phyloP scores from a whole-genome alignment of 2,329 filamentous ascomycete species.

The Rhytidhysteron rufulum region DNA sequence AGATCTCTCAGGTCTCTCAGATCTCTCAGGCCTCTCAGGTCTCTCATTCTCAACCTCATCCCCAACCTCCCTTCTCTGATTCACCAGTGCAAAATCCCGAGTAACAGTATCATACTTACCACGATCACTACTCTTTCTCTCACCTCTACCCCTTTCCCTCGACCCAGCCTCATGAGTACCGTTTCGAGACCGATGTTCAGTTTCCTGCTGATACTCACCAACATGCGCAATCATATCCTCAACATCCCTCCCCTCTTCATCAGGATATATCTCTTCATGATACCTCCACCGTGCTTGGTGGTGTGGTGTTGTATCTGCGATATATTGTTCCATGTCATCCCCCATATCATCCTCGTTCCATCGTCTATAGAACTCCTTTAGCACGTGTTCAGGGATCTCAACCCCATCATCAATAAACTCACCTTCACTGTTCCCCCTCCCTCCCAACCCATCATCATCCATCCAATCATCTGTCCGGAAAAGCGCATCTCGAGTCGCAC shows the following conservation, averaged over 20 bases:
- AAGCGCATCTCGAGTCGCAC: background rate
- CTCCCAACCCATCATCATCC: too few relatives aligned
- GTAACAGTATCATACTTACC: background rate
- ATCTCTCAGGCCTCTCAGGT: background rate
- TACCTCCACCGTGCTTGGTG: background rate
- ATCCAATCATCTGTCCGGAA: background rate
- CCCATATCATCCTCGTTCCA: constrained; percentile 1
- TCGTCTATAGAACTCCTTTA: background rate
- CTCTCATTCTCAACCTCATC: background rate
- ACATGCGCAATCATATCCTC: background rate
- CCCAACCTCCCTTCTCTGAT: background rate
- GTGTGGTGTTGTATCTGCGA: background rate
- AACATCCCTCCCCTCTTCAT: background rate
- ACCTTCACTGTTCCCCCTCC: too few relatives aligned
- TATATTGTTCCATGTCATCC: background rate
- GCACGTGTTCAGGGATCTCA: background rate
- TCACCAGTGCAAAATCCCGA: background rate
- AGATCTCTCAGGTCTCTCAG: background rate
- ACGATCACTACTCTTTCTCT: background rate
- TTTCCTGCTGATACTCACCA: background rate
- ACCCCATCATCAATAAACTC: too few relatives aligned
- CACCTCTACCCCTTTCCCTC: background rate
- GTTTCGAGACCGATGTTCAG: too few relatives aligned
- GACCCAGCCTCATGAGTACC: background rate
- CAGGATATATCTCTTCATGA: background rate